A percentile compares a stretch with the other conserved stretches of the same genome.
phyloP scores from a whole-genome alignment of 306 rosid species.

The Medicago ruthenica region DNA sequence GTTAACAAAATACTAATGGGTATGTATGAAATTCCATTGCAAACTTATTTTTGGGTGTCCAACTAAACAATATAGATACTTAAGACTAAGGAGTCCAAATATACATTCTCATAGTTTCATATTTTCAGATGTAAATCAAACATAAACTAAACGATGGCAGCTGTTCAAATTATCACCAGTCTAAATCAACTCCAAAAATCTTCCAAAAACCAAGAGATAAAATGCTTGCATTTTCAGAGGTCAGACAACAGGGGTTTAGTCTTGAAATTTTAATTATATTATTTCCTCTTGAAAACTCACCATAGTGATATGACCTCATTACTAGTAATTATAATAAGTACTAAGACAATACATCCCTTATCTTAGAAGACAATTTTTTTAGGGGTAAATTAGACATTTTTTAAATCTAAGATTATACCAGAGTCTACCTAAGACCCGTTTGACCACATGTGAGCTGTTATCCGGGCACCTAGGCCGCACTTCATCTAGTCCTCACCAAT shows the following conservation, averaged over 20 bases:
- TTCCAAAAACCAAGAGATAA: neutral
- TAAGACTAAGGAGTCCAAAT: neutral
- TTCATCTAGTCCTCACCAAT: neutral
- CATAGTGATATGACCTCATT: neutral
- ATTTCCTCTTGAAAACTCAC: neutral
- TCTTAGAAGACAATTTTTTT: neutral
- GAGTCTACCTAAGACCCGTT: neutral
- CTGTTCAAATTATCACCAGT: neutral
- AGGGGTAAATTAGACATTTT: too few relatives aligned
- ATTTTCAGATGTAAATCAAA: slow-evolving; percentile 2
- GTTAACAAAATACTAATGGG: neutral
- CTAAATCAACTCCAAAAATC: neutral
- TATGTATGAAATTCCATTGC: neutral
- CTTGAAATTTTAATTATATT: neutral
- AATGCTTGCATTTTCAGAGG: neutral
- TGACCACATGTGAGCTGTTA: neutral
- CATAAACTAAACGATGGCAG: neutral
- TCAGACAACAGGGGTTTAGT: neutral
- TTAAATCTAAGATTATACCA: neutral
- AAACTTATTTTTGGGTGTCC: neutral
- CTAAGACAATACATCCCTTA: neutral
- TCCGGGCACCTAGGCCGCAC: neutral
- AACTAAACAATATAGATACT: neutral
- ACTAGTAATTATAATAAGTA: neutral
- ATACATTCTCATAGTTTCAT: neutral